Base-by-base conservation (phyloP, 345 rosid genomes). In the Bruguiera parviflora region DNA sequence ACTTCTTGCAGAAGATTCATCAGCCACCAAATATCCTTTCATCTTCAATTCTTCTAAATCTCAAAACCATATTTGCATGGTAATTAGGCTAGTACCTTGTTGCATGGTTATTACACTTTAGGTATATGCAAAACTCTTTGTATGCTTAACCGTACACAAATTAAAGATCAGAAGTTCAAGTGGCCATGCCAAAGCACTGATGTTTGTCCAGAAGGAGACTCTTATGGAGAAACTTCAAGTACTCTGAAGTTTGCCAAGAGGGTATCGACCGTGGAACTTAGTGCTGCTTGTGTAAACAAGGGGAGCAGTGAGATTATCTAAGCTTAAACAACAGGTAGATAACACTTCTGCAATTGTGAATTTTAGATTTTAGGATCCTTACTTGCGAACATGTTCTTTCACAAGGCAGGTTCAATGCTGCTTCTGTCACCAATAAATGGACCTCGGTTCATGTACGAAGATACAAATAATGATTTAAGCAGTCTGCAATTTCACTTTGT, bases 151-250 rank as follows among this genome's bases (percentile, higher is more conserved):
- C 24, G 16, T 73, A 68, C 75, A 64, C 76, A 91, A 78, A 68
- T 86, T 95, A 83, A 92, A 92, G 87, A 89, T 95, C 70, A 74
- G 88, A 3, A 89, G 92, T 77, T 62, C 78, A 92, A 92, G 96
- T 65, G 96, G 98, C 22, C 86, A 82, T 77, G 94, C 96, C 1
- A 92, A 95, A 71, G 88, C 94, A 13, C 73, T 92, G 65, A 95
- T 92, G 98, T 87, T 95, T 83, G 92, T 71, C 96, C 97, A 4
- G 92, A 95, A 73, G 91, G 69, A 64, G 92, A 86, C 77, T 95
- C 94, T 33, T 85, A 84, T 32, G 80, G 84, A 22, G 97, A 95
- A 79, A 90, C 96, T 53, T 62, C 89, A 19, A 89, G 92, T 75
- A 95, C 97, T 62, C 68, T 90, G 78, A 90, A 92, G 79, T 92